Conservation (phyloP, 306 rosid genomes). For the Cucumis hystrix region DNA sequence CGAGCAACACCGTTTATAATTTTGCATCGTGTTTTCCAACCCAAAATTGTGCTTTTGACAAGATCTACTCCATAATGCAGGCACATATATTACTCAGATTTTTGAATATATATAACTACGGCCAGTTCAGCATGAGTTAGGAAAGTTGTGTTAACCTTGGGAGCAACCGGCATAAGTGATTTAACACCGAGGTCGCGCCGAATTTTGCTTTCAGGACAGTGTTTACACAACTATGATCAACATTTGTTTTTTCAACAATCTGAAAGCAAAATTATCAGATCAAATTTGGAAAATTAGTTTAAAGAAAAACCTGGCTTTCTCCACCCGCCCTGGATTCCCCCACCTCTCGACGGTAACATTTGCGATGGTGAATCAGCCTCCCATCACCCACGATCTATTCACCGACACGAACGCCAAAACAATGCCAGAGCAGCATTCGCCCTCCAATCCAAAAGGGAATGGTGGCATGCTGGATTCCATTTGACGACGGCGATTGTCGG, state of each 20-base stretch:
- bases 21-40: constrained; percentile 37
- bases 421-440: constrained; percentile 84
- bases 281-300: too few relatives aligned
- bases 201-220: too few relatives aligned
- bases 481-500: constrained; percentile 82
- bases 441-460: constrained; percentile 50
- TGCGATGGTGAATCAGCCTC: not conserved
- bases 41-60: constrained; percentile 6
- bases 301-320: not conserved
- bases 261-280: too few relatives aligned
- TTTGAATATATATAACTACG: not conserved
- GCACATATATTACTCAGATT: not conserved
- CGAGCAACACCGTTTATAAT: constrained; percentile 42
- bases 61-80: not conserved
- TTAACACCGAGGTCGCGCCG: too few relatives aligned
- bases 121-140: not conserved
- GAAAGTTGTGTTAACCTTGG: too few relatives aligned
- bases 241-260: too few relatives aligned
- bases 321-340: too few relatives aligned
- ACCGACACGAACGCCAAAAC: not conserved
- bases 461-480: constrained; percentile 83
- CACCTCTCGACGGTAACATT: not conserved
- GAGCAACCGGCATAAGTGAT: too few relatives aligned
- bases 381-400: not conserved
- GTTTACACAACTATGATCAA: too few relatives aligned